These are phyloP conservation scores for Melastoma candidum DNA, from an alignment of 441 rosid species.

Conservation along the genomic window DNA sequence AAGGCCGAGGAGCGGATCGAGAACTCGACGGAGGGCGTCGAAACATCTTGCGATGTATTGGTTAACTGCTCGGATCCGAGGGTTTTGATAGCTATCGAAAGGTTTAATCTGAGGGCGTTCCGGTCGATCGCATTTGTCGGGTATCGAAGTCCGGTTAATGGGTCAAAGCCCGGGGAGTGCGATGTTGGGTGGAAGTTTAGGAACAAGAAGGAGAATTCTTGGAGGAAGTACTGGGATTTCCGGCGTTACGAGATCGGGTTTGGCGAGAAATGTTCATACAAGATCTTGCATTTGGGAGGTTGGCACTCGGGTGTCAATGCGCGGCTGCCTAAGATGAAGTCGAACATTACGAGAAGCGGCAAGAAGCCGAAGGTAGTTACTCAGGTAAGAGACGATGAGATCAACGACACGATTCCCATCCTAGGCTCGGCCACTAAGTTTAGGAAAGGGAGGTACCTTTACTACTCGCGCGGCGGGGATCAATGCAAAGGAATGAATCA, in stretches of 20 bases:
- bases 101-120: conserved; percentile 62
- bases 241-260: conserved; percentile 70
- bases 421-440: conserved; percentile 60
- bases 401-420: conserved; percentile 73
- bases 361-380: conserved; percentile 27
- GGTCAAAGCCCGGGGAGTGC: conserved; percentile 62
- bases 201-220: conserved; percentile 82
- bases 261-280: conserved; percentile 59
- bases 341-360: conserved; percentile 23
- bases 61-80: conserved; percentile 88
- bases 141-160: conserved; percentile 68
- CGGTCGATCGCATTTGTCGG: conserved; percentile 66
- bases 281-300: conserved; percentile 48
- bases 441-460: conserved; percentile 73
- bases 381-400: conserved; percentile 51
- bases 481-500: conserved; percentile 98
- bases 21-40: conserved; percentile 30
- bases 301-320: conserved; percentile 91
- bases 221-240: conserved; percentile 88
- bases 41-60: conserved; percentile 45
- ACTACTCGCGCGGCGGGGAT: conserved; percentile 87
- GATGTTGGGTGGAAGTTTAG: conserved; percentile 92
- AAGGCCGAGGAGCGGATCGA: conserved; percentile 41
- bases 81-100: conserved; percentile 56
- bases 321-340: conserved; percentile 28